Percentiles rank a stretch among this genome's conserved stretches.
These are phyloP conservation scores for Cladosporium sp. DNA, from an alignment of 2,329 filamentous ascomycete genomes.

Conservation along the genomic window DNA sequence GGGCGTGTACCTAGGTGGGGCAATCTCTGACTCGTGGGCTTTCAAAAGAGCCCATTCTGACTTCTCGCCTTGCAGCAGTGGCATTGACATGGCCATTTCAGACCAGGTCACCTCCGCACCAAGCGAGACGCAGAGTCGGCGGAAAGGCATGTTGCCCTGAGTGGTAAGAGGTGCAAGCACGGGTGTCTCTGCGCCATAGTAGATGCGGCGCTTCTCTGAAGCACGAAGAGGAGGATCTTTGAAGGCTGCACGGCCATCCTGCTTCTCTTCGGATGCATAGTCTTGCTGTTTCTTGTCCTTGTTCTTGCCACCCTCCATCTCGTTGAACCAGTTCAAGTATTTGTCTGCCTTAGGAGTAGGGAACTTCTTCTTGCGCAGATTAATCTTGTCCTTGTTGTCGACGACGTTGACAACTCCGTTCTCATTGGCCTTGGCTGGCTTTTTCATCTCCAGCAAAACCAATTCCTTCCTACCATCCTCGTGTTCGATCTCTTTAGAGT, in stretches of 20 bases:
- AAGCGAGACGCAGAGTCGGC: conserved; percentile 80
- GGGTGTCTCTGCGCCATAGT: conserved; percentile 91
- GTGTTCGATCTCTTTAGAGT: conserved; percentile 73
- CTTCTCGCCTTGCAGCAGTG: conserved; percentile 83
- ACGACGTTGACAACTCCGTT: conserved; percentile 73
- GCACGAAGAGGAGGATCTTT: conserved; percentile 82
- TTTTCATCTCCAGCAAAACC: conserved; percentile 60
- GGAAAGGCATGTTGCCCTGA: conserved; percentile 92
- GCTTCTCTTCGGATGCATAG: conserved; percentile 31
- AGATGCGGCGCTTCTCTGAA: conserved; percentile 88
- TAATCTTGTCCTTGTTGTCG: conserved; percentile 64
- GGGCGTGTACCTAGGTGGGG: conserved; percentile 63
- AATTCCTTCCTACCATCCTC: conserved; percentile 82
- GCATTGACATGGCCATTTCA: conserved; percentile 94
- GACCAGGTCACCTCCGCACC: conserved; percentile 94
- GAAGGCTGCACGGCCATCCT: conserved; percentile 75
- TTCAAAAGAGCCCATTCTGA: conserved; percentile 94
- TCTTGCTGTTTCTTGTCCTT: conserved; percentile 15
- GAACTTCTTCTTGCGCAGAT: conserved; percentile 68
- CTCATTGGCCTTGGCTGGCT: conserved; percentile 37
- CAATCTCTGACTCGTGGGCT: conserved; percentile 77
- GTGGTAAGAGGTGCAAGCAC: conserved; percentile 92
- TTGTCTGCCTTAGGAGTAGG: conserved; percentile 68
- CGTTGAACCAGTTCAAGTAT: conserved; percentile 74
- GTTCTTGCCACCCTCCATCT: conserved; percentile 44